These are phyloP conservation scores for Solanum infundibuliforme DNA, from an alignment of 257 asterid species.

Conservation along the genomic window DNA sequence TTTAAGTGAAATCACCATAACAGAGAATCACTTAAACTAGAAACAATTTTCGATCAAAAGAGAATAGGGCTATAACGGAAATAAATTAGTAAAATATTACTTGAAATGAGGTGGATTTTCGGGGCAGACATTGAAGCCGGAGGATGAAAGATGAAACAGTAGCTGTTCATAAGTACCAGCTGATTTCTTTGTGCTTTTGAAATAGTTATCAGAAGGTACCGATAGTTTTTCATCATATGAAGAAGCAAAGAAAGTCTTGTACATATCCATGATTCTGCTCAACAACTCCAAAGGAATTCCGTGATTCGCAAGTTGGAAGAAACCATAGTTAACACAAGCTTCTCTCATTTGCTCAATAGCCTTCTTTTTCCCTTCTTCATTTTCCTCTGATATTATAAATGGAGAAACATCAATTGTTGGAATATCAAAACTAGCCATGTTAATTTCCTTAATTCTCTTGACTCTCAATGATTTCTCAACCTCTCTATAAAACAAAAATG, in stretches of 20 bases:
- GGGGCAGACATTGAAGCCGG: constrained; percentile 3
- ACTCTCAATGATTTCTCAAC: no score
- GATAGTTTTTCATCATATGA: constrained; percentile 30
- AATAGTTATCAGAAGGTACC: constrained; percentile 15
- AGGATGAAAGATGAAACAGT: constrained; percentile 22
- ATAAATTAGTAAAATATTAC: not conserved
- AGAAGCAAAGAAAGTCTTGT: constrained; percentile 17
- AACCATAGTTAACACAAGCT: constrained; percentile 33
- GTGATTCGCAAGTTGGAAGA: constrained; percentile 34
- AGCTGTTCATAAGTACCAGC: constrained; percentile 20
- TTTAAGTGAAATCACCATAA: not conserved
- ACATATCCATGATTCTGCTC: constrained; percentile 18
- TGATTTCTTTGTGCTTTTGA: constrained; percentile 5
- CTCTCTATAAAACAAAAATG: no score
- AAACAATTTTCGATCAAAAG: not conserved
- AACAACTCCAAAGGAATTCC: constrained; percentile 25
- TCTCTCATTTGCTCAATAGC: not conserved
- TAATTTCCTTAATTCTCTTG: not conserved
- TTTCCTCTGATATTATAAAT: not conserved
- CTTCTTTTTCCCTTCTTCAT: not conserved
- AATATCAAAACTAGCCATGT: not conserved
- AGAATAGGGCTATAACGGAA: not conserved
- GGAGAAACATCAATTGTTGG: not conserved
- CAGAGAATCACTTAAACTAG: not conserved
- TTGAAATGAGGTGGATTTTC: constrained; percentile 16